These are phyloP conservation scores for Russula brevipes DNA, from an alignment of 768 basidiomycete genomes.

Conservation along the genomic window DNA sequence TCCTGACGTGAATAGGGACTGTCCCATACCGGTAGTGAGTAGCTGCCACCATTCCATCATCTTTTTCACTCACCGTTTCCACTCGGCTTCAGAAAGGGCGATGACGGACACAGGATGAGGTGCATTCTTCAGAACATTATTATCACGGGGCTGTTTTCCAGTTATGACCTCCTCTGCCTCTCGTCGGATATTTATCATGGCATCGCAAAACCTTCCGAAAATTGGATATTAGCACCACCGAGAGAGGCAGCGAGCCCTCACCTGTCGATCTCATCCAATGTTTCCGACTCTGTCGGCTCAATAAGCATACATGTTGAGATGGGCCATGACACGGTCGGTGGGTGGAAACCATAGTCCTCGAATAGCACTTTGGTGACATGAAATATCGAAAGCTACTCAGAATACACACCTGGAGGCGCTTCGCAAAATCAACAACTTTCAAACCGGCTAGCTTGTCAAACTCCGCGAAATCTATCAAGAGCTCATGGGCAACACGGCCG, in stretches of 20 bases:
- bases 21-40: constrained; percentile 6
- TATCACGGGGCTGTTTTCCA: constrained; percentile 85
- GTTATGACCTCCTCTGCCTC: constrained; percentile 85
- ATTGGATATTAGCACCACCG: neutral
- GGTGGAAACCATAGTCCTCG: constrained; percentile 90
- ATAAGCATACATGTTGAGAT: constrained; percentile 96
- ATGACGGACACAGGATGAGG: constrained; percentile 84
- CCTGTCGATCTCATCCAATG: constrained; percentile 88
- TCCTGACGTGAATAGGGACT: constrained; percentile 87
- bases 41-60: neutral
- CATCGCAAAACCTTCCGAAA: constrained; percentile 80
- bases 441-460: constrained; percentile 86
- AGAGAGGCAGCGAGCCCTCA: constrained; percentile 30
- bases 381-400: neutral
- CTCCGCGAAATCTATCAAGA: constrained; percentile 91
- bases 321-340: constrained; percentile 98
- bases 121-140: constrained; percentile 90
- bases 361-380: neutral
- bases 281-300: constrained; percentile 96
- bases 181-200: constrained; percentile 92
- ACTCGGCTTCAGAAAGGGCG: constrained; percentile 65
- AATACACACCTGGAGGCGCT: constrained; percentile 72
- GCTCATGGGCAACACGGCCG: constrained; percentile 90
- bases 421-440: constrained; percentile 95
- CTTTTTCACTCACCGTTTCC: constrained; percentile 63